Conservation (phyloP, 2,329 filamentous ascomycete species). For the Chaetomium sp. region DNA sequence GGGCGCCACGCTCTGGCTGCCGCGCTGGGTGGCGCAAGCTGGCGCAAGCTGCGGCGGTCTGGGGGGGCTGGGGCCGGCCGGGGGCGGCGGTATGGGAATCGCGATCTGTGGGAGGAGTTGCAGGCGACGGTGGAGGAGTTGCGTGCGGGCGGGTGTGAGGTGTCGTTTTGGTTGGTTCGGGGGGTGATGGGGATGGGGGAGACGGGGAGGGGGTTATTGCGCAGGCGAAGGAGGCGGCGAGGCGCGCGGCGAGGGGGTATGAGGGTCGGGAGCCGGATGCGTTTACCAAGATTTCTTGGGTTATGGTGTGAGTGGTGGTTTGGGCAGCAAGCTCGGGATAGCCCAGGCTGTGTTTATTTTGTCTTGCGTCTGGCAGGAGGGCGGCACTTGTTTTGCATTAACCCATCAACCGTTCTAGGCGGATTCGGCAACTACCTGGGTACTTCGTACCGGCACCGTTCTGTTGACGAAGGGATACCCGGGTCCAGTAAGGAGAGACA, state of each 20-base stretch:
- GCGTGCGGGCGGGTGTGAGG: slow-evolving; percentile 36
- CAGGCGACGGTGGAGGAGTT: slow-evolving; percentile 29
- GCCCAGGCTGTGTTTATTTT: too few species aligned
- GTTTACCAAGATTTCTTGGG: slow-evolving; percentile 23
- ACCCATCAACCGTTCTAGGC: not conserved
- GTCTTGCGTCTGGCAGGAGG: not conserved
- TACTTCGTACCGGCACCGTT: not conserved
- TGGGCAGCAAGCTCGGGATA: not conserved
- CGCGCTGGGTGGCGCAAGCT: slow-evolving; percentile 46
- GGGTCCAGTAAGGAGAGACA: not conserved
- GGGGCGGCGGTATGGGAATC: slow-evolving; percentile 41
- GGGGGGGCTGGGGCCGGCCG: not conserved
- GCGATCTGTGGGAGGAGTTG: slow-evolving; percentile 49
- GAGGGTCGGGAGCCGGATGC: not conserved
- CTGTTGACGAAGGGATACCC: not conserved
- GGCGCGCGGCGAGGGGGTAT: slow-evolving; percentile 15
- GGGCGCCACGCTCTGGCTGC: slow-evolving; percentile 46
- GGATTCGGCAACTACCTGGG: not conserved
- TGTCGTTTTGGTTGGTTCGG: slow-evolving; percentile 27
- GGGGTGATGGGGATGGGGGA: slow-evolving; percentile 29
- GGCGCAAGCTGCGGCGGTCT: slow-evolving; percentile 36
- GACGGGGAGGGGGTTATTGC: slow-evolving; percentile 3
- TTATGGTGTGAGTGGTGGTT: slow-evolving; percentile 23
- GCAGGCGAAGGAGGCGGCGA: slow-evolving; percentile 26
- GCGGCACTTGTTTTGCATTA: not conserved